Evolutionary conservation across 1,284 basidiomycete species (phyloP), one percentile per base, ranked within the genome.

Genomic region (Marasmius oreades): DNA sequence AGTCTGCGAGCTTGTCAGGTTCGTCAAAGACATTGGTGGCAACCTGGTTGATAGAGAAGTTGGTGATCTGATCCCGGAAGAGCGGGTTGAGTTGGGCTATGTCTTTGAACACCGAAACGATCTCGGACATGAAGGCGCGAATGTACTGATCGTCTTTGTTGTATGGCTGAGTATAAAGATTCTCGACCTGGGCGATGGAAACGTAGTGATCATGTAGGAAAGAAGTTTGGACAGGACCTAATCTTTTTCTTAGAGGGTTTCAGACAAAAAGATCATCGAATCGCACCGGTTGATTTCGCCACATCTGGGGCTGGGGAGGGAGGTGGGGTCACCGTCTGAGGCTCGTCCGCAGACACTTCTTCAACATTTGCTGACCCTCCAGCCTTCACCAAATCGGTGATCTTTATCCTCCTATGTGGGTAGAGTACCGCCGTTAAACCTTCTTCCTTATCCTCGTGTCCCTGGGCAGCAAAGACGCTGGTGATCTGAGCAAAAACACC

Each of bases 401-500:
- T 95, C 68, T 79, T 84, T 63, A 99, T 97, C 54, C 96, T 80
- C 56, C 97, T 81, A 70, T 98, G 95, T 8, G 96, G 96, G 71
- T 98, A 98, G 48, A 98, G 79, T 10, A 98, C 95, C 22, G 94
- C 95, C 1, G 95, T 98, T 33, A 98, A 78, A 16, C 92, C 92
- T 65, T 94, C 91, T 61, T 95, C 92, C 71, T 81, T 81, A 53
- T 84, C 83, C 46, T 81, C 84, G 7, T 81, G 81, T 36, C 80
- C 81, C 44, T 77, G 75, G 5, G 90, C 86, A 0, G 89, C 82
- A 72, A 98, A 99, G 4, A 96, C 90, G 64, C 92, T 95, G 0
- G 96, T 98, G 60, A 99, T 95, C 74, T 99, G 96, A 2, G 95
- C 95, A 69, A 99, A 98, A 8, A 99, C 95, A 59, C 97, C 97